phyloP scores from a whole-genome alignment of 495 filamentous ascomycete species.

The Corynascus novoguineensis region DNA sequence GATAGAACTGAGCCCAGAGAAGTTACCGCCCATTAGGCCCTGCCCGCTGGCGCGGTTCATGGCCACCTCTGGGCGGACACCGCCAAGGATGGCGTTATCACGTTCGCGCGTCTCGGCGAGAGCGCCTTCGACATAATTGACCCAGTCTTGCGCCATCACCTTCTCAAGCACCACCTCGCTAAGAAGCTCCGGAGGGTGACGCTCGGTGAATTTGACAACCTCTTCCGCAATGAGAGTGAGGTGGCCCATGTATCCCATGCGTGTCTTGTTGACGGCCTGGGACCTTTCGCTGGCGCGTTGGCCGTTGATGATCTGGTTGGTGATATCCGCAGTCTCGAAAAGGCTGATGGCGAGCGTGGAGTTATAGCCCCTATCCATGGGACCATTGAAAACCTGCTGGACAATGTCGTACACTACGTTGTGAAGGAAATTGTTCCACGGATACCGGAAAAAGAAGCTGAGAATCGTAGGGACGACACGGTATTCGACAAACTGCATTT shows the following conservation, averaged over 20 bases:
- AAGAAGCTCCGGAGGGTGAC: slow-evolving; percentile 81
- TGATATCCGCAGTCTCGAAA: slow-evolving; percentile 83
- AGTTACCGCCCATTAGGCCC: slow-evolving; percentile 36
- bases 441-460: slow-evolving; percentile 97
- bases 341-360: slow-evolving; percentile 87
- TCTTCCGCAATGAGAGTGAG: slow-evolving; percentile 96
- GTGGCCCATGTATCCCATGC: slow-evolving; percentile 98
- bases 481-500: slow-evolving; percentile 94
- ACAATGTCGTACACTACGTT: slow-evolving; percentile 99
- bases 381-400: slow-evolving; percentile 98
- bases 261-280: slow-evolving; percentile 74
- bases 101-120: slow-evolving; percentile 91
- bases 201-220: slow-evolving; percentile 96
- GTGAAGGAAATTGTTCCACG: slow-evolving; percentile 99
- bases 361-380: slow-evolving; percentile 95
- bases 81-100: slow-evolving; percentile 97
- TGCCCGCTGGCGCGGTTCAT: slow-evolving; percentile 40
- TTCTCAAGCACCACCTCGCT: slow-evolving; percentile 80
- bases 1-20: slow-evolving; percentile 41
- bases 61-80: slow-evolving; percentile 84
- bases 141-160: slow-evolving; percentile 83
- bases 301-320: slow-evolving; percentile 83
- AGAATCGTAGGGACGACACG: slow-evolving; percentile 92
- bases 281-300: slow-evolving; percentile 81
- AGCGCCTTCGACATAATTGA: slow-evolving; percentile 90